These are phyloP conservation scores for Eucalyptus tenuipes DNA, from an alignment of 345 rosid species.

Conservation along the genomic window DNA sequence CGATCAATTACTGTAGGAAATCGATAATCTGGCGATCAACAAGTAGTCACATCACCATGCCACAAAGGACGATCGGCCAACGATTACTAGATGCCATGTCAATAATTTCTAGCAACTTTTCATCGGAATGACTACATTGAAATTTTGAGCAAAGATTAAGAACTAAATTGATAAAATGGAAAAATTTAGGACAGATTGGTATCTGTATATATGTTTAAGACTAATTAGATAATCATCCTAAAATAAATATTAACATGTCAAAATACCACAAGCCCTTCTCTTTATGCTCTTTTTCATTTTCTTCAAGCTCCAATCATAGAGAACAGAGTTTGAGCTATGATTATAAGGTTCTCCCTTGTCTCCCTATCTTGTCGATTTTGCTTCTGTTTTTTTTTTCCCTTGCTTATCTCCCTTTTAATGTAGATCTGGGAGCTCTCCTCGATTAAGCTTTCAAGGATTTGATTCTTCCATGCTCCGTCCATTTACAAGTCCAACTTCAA, in stretches of 20 bases:
- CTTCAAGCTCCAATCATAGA: not conserved
- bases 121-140: rapidly evolving
- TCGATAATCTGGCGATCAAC: rapidly evolving
- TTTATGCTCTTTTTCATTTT: not conserved
- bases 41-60: not conserved
- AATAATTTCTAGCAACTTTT: not conserved
- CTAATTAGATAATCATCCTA: not conserved
- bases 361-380: not conserved
- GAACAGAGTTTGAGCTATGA: not conserved
- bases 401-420: too few species aligned
- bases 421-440: not conserved
- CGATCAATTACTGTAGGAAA: rapidly evolving
- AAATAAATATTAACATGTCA: not conserved
- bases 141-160: rapidly evolving
- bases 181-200: rapidly evolving
- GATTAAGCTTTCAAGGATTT: not conserved
- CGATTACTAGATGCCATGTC: not conserved
- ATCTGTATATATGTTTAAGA: not conserved
- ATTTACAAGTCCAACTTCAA: not conserved
- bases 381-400: rapidly evolving
- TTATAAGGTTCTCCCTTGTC: not conserved
- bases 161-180: not conserved
- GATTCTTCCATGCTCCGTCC: not conserved
- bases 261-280: not conserved
- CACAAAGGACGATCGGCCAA: rapidly evolving